Evolutionary conservation across 352 stramenopile species (phyloP).

Genomic region (Aphanomyces cochlioides): DNA sequence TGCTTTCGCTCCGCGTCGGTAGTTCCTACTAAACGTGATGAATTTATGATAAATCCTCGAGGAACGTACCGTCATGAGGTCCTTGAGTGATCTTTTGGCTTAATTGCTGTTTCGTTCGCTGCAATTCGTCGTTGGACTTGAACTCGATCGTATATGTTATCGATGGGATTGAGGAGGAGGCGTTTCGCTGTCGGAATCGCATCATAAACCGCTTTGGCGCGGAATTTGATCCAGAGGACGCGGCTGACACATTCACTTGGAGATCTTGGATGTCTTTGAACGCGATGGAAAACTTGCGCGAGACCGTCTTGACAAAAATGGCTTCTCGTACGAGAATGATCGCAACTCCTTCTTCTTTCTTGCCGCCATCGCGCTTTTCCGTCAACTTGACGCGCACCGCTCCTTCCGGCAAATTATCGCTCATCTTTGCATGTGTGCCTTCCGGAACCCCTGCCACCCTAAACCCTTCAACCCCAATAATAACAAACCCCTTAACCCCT

Average conservation of each 20-base stretch:
- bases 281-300: conserved; percentile 17
- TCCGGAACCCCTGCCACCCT: no score
- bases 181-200: conserved; percentile 18
- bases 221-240: background rate
- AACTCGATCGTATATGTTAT: conserved; percentile 27
- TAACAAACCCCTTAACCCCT: no score
- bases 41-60: no score
- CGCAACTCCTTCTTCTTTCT: conserved; percentile 11
- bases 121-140: conserved; percentile 16
- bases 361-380: conserved; percentile 8
- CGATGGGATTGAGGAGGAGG: background rate
- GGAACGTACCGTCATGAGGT: background rate
- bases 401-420: background rate
- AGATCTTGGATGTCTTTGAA: conserved; percentile 29
- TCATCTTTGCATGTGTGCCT: no score
- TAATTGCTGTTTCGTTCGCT: conserved; percentile 24
- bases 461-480: no score
- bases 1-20: conserved; percentile 67
- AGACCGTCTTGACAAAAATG: conserved; percentile 2
- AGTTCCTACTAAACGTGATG: conserved; percentile 2
- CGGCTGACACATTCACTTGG: conserved; percentile 12
- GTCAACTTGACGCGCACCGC: conserved; percentile 11
- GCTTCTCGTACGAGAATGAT: conserved; percentile 10
- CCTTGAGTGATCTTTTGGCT: background rate
- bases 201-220: conserved; percentile 20